Base-by-base conservation (phyloP, 1,139 yeast species). In the Starmera stellimalicola region DNA sequence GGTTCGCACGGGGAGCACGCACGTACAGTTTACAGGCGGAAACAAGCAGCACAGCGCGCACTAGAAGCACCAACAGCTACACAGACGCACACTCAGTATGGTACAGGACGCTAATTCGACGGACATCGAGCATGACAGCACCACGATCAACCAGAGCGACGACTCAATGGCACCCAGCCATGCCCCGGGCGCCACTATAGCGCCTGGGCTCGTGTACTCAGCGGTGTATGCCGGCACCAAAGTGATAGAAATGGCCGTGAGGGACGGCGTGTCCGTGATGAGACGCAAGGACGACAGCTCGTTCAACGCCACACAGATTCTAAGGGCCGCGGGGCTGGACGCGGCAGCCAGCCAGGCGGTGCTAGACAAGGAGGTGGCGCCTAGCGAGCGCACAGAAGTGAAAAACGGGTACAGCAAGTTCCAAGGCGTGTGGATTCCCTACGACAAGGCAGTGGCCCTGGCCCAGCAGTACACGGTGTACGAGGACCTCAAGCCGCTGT, bases 381-480 rank as follows among this genome's bases (percentile, higher is more conserved):
- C 77, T 2, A 94, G 94, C 20, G 65, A 66, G 27, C 95, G 85
- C 55, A 96, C 88, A 54, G 88, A 87, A 53, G 91, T 88, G 9
- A 95, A 87, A 58, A 96, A 95, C 30, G 96, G 95, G 0, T 84
- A 87, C 52, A 96, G 95, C 11, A 81, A 85, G 52, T 84, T 84
- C 54, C 96, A 88, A 58, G 97, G 97, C 2, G 84, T 96, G 0
- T 91, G 95, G 85, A 80, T 87, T 16, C 94, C 95, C 0, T 62
- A 72, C 40, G 69, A 70, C 18, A 59, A 80, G 22, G 84, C 88
- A 0, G 70, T 68, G 1, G 66, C 69, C 7, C 60, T 83, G 15
- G 76, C 87, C 30, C 66, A 65, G 33, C 71, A 72, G 43, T 80
- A 78, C 48, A 73, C 70, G 2, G 81, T 84, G 1, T 74, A 67